Conservation (phyloP, 2,329 filamentous ascomycete genomes). For the Microdochium trichocladiopsis region DNA sequence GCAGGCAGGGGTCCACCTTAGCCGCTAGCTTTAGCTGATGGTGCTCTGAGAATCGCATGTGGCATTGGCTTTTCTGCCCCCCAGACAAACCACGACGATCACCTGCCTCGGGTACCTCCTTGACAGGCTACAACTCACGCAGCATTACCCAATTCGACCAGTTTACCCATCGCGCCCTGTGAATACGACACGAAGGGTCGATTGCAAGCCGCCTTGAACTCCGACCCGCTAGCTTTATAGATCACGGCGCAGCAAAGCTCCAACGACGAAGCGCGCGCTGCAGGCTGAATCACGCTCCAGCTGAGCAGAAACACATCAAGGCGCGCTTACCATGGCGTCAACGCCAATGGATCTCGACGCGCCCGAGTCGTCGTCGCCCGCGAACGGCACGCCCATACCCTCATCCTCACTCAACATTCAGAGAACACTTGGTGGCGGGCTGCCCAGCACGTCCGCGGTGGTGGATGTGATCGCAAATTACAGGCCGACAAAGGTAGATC, state of each 20-base stretch:
- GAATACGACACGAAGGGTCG: too few species aligned
- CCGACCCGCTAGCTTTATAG: too few species aligned
- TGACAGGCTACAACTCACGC: neutral
- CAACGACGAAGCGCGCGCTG: too few species aligned
- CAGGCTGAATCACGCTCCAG: too few species aligned
- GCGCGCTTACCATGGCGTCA: conserved; percentile 43
- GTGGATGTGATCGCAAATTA: conserved; percentile 72
- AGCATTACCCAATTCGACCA: neutral
- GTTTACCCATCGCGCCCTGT: neutral
- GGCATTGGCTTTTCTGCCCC: neutral
- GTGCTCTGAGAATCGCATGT: neutral
- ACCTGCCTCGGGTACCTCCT: neutral
- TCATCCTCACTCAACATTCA: conserved; percentile 39
- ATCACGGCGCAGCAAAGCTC: too few species aligned
- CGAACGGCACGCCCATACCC: conserved; percentile 24
- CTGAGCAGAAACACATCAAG: too few species aligned
- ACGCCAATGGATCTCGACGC: conserved; percentile 52
- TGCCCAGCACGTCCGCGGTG: conserved; percentile 55
- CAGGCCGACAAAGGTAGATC: conserved; percentile 67
- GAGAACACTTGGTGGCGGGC: conserved; percentile 33
- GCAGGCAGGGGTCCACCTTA: neutral
- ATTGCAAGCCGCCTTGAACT: too few species aligned
- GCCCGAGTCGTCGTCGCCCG: conserved; percentile 27
- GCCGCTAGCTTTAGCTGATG: neutral
- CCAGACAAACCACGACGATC: neutral